Percentiles rank a stretch among this genome's conserved stretches.
These are phyloP conservation scores for Fraxinus sp. DNA, from an alignment of 305 asterid genomes.

Conservation along the genomic window DNA sequence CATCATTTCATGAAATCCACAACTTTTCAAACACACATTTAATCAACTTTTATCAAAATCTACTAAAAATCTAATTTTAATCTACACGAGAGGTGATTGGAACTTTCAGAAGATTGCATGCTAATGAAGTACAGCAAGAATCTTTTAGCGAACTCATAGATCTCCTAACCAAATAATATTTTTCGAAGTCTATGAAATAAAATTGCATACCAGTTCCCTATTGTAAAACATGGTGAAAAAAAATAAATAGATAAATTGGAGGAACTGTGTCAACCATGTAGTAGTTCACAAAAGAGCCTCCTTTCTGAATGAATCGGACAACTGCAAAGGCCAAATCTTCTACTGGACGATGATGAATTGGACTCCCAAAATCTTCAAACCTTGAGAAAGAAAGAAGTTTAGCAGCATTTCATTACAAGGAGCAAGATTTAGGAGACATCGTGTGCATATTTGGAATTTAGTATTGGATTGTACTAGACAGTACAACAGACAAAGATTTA, in stretches of 20 bases:
- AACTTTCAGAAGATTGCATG: not conserved
- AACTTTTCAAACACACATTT: not conserved
- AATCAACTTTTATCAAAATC: not conserved
- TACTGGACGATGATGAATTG: slow-evolving; percentile 83
- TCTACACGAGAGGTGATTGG: not conserved
- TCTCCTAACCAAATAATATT: not conserved
- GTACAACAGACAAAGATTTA: not conserved
- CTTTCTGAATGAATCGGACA: slow-evolving; percentile 85
- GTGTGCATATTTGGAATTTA: not conserved
- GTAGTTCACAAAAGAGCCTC: slow-evolving; percentile 90
- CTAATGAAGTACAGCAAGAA: not conserved
- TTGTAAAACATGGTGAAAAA: not conserved
- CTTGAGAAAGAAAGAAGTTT: slow-evolving; percentile 33
- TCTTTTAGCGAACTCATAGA: not conserved
- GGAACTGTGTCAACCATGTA: slow-evolving; percentile 60
- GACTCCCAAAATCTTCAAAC: slow-evolving; percentile 88
- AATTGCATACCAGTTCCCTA: not conserved
- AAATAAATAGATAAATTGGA: not conserved
- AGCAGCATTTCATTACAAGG: not conserved
- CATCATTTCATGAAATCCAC: not conserved
- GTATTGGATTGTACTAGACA: not conserved
- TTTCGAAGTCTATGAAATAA: not conserved
- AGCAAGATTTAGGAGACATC: not conserved
- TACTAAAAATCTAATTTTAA: not conserved
- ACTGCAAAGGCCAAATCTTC: slow-evolving; percentile 94